A percentile compares a stretch with the other conserved stretches of the same genome.
phyloP scores from a whole-genome alignment of 1,284 basidiomycete species.

The Trametes hirsuta region DNA sequence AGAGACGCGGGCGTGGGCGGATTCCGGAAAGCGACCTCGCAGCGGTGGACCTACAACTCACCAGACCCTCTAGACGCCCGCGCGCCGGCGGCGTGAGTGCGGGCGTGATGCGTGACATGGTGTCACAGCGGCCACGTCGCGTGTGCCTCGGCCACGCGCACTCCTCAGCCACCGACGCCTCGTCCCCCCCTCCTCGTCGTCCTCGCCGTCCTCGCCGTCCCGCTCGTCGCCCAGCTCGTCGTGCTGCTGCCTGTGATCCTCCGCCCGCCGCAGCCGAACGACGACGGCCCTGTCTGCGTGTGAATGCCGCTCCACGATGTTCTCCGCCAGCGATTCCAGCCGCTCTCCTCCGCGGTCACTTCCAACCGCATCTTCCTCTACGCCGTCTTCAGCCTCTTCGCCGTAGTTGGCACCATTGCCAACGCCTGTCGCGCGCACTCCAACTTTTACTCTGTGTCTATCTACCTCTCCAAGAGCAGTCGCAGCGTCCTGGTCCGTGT shows the following conservation, averaged over 20 bases:
- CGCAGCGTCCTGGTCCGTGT: conserved; percentile 81
- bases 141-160: not conserved
- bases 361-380: conserved; percentile 74
- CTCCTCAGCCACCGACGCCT: conserved; percentile 2
- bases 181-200: not conserved
- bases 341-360: conserved; percentile 52
- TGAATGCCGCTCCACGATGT: conserved; percentile 46
- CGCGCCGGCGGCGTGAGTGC: not conserved
- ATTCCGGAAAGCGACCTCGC: no score
- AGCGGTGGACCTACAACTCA: conserved; percentile 15
- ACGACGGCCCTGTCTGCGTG: not conserved
- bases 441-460: conserved; percentile 94
- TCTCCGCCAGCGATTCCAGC: conserved; percentile 44
- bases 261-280: no score
- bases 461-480: conserved; percentile 91
- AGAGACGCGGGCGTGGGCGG: not conserved
- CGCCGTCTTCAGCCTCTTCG: conserved; percentile 65
- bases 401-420: conserved; percentile 71
- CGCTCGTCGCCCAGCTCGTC: not conserved
- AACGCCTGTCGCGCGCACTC: conserved; percentile 84
- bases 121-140: conserved; percentile 7
- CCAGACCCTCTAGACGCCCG: conserved; percentile 7
- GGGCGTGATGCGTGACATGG: not conserved
- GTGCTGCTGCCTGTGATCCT: not conserved
- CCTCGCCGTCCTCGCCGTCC: not conserved